A percentile compares a stretch with the other conserved stretches of the same genome.
phyloP scores from a whole-genome alignment of 75 land plant species.

The Cryptomeria japonica region DNA sequence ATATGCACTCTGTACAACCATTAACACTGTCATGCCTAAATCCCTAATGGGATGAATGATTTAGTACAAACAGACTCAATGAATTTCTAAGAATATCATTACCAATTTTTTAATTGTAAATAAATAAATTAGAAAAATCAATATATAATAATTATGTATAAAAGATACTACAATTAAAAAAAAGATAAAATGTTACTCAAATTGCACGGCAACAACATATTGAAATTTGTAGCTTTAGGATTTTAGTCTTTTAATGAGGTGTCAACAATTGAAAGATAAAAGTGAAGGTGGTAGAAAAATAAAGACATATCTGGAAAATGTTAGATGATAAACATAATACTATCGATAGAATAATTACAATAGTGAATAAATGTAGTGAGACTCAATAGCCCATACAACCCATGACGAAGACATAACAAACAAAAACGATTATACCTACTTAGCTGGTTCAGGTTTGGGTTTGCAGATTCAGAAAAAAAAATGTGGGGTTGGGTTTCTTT shows the following conservation, averaged over 20 bases:
- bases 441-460: too few relatives aligned
- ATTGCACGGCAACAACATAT: background rate
- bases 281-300: background rate
- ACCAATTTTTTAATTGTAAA: background rate
- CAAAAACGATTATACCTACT: background rate
- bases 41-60: background rate
- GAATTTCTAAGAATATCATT: background rate
- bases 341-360: too few relatives aligned
- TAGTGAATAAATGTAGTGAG: background rate
- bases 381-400: background rate
- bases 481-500: too few relatives aligned
- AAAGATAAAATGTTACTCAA: too few relatives aligned
- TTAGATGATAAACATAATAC: background rate
- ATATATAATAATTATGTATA: too few relatives aligned
- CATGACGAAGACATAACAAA: background rate
- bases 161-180: too few relatives aligned
- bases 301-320: background rate
- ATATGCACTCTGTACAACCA: background rate
- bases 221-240: too few relatives aligned
- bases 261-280: too few relatives aligned
- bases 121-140: too few relatives aligned
- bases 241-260: too few relatives aligned
- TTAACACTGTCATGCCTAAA: background rate
- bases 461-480: too few relatives aligned
- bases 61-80: background rate